A percentile compares a stretch with the other conserved stretches of the same genome.
Conservation (phyloP, 352 stramenopile genomes). For the Phytophthora pseudosyringae region DNA sequence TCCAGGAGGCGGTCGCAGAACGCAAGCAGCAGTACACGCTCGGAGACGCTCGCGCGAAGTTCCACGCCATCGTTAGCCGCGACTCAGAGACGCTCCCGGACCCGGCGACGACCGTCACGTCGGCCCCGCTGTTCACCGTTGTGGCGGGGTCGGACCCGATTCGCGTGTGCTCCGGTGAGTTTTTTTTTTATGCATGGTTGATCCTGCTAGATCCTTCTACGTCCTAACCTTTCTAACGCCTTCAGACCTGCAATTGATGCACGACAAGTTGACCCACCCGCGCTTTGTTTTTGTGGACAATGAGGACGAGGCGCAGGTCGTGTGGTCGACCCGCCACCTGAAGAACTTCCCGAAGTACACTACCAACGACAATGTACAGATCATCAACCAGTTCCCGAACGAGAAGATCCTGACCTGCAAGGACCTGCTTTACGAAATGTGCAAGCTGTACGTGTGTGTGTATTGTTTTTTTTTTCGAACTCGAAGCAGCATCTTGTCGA, state of each 20-base stretch:
- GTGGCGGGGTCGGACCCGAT: slow-evolving; percentile 31
- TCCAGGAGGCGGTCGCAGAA: slow-evolving; percentile 31
- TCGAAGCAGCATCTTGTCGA: background rate
- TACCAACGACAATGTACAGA: slow-evolving; percentile 48
- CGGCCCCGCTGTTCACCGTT: slow-evolving; percentile 31
- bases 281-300: slow-evolving; percentile 49
- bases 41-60: slow-evolving; percentile 40
- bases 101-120: slow-evolving; percentile 32
- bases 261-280: slow-evolving; percentile 48
- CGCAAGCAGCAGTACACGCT: slow-evolving; percentile 46
- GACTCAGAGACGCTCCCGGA: slow-evolving; percentile 46
- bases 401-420: slow-evolving; percentile 70
- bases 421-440: slow-evolving; percentile 69
- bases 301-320: slow-evolving; percentile 51
- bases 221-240: slow-evolving; percentile 1
- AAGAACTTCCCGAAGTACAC: slow-evolving; percentile 60
- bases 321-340: slow-evolving; percentile 61
- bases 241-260: slow-evolving; percentile 46
- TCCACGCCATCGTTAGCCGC: slow-evolving; percentile 46
- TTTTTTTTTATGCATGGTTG: background rate
- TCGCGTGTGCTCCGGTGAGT: slow-evolving; percentile 45
- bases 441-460: slow-evolving; percentile 58
- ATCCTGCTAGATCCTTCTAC: background rate
- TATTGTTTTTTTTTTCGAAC: background rate
- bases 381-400: slow-evolving; percentile 72